phyloP scores from a whole-genome alignment of 805 yeast species.

The Yueomyces sinensis region DNA sequence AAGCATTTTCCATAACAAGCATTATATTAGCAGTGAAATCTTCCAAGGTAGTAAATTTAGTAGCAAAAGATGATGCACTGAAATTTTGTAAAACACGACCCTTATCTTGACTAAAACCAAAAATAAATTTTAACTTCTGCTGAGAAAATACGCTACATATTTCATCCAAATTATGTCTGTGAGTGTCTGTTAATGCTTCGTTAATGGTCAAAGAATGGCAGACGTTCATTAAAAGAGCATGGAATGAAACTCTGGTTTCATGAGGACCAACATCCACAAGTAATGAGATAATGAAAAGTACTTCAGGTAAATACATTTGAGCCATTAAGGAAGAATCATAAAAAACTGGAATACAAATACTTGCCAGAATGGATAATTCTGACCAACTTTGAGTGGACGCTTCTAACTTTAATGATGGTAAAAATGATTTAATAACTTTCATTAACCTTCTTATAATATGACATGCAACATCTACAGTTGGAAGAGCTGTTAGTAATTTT shows the following conservation, averaged over 20 bases:
- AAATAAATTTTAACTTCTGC: constrained; percentile 54
- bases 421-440: constrained; percentile 37
- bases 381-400: constrained; percentile 46
- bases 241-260: constrained; percentile 46
- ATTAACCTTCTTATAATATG: constrained; percentile 45
- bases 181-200: constrained; percentile 32
- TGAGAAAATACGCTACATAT: constrained; percentile 33
- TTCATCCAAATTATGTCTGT: constrained; percentile 30
- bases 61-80: constrained; percentile 26
- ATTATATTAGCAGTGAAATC: constrained; percentile 43
- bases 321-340: constrained; percentile 56
- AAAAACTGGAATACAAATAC: constrained; percentile 48
- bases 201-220: constrained; percentile 56
- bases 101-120: constrained; percentile 51
- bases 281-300: constrained; percentile 52
- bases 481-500: constrained; percentile 47
- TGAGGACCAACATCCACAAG: constrained; percentile 37
- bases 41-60: constrained; percentile 35
- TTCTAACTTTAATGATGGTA: constrained; percentile 28
- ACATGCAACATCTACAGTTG: constrained; percentile 64
- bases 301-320: constrained; percentile 56
- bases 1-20: constrained; percentile 36
- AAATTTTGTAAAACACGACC: constrained; percentile 24
- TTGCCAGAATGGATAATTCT: constrained; percentile 56
- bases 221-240: constrained; percentile 49